Evolutionary conservation across 2,329 filamentous ascomycete genomes (phyloP).

Genomic region (Aureobasidium namibiae): DNA sequence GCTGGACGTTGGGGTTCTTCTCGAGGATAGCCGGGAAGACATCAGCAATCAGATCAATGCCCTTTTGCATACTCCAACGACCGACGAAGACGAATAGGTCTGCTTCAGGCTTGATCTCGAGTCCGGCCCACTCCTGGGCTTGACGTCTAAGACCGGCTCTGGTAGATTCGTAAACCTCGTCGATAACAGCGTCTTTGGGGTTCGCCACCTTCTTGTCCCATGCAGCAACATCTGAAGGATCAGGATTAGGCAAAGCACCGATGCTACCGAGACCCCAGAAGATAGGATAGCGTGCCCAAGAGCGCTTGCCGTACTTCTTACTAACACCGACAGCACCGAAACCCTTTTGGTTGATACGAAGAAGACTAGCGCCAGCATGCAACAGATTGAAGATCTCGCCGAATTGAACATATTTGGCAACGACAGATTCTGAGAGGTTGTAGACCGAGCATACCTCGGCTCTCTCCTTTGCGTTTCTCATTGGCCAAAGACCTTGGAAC

Average conservation of each 20-base stretch:
- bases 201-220: slow-evolving; percentile 49
- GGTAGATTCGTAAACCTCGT: slow-evolving; percentile 46
- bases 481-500: slow-evolving; percentile 62
- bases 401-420: slow-evolving; percentile 56
- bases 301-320: slow-evolving; percentile 60
- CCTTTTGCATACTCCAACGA: slow-evolving; percentile 62
- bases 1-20: slow-evolving; percentile 49
- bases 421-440: slow-evolving; percentile 50
- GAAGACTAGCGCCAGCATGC: slow-evolving; percentile 58
- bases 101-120: slow-evolving; percentile 52
- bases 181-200: slow-evolving; percentile 43
- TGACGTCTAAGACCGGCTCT: slow-evolving; percentile 49
- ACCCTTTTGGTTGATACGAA: slow-evolving; percentile 58
- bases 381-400: slow-evolving; percentile 62
- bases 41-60: slow-evolving; percentile 60
- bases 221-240: slow-evolving; percentile 55
- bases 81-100: slow-evolving; percentile 62
- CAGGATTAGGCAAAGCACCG: slow-evolving; percentile 56
- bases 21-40: slow-evolving; percentile 57
- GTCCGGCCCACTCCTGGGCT: slow-evolving; percentile 59
- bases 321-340: slow-evolving; percentile 62
- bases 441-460: slow-evolving; percentile 58
- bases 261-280: slow-evolving; percentile 60
- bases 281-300: slow-evolving; percentile 58
- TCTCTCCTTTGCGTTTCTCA: slow-evolving; percentile 53